Conservation (phyloP, 2,329 filamentous ascomycete species). For the Neophaeococcomyces mojaviensis region DNA sequence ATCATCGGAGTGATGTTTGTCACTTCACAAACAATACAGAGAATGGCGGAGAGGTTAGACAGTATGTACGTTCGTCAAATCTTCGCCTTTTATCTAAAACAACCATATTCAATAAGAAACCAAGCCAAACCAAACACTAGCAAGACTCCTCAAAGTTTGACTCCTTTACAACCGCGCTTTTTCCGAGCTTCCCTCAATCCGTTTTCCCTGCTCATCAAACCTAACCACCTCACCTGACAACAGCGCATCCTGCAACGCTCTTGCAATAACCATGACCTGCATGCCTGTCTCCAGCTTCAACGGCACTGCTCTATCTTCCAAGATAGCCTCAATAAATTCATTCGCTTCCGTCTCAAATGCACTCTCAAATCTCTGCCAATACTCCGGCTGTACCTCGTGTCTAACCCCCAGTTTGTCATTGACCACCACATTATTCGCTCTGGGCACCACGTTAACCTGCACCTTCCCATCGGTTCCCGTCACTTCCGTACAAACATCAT, state of each 20-base stretch:
- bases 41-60: too few relatives aligned
- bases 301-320: conserved; percentile 32
- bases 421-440: conserved; percentile 28
- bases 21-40: too few relatives aligned
- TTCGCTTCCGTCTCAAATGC: conserved; percentile 35
- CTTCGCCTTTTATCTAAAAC: too few relatives aligned
- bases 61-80: too few relatives aligned
- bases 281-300: conserved; percentile 28
- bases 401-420: conserved; percentile 29
- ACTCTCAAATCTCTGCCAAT: conserved; percentile 34
- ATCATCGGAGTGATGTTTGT: too few relatives aligned
- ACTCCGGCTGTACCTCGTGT: conserved; percentile 31
- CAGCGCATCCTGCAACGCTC: conserved; percentile 22
- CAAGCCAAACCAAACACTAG: too few relatives aligned
- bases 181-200: conserved; percentile 5
- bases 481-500: conserved; percentile 30
- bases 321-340: conserved; percentile 31
- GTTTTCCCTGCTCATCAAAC: conserved; percentile 29
- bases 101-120: too few relatives aligned
- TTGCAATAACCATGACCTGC: conserved; percentile 32
- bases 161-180: background rate
- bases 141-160: too few relatives aligned
- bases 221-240: conserved; percentile 16
- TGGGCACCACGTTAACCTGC: conserved; percentile 21
- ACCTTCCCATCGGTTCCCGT: conserved; percentile 30